phyloP scores from a whole-genome alignment of 1,139 yeast species.

The Hansenula anomala region DNA sequence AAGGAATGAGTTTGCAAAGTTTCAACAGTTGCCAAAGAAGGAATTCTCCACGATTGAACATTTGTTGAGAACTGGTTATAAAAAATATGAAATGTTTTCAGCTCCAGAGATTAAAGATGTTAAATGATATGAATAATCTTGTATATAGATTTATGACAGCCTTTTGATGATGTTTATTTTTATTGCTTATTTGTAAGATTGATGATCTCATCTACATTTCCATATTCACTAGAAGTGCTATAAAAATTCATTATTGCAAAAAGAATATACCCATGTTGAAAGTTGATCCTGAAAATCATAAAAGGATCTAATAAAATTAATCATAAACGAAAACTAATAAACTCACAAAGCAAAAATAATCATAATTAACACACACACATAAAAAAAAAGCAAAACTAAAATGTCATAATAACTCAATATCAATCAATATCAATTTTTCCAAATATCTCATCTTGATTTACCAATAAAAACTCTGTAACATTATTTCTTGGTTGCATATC shows the following conservation, averaged over 20 bases:
- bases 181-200: no score
- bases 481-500: constrained; percentile 86
- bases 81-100: constrained; percentile 69
- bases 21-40: constrained; percentile 57
- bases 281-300: no score
- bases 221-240: no score
- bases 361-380: no score
- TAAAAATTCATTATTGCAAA: no score
- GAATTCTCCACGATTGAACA: constrained; percentile 89
- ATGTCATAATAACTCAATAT: no score
- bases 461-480: constrained; percentile 71
- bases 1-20: constrained; percentile 61
- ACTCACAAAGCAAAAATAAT: no score
- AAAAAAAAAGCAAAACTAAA: not conserved
- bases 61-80: constrained; percentile 69
- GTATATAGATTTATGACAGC: no score
- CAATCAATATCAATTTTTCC: constrained; percentile 1
- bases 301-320: not conserved
- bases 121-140: constrained; percentile 6
- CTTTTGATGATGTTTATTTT: no score
- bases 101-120: constrained; percentile 64
- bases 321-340: no score
- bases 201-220: no score
- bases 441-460: constrained; percentile 43
- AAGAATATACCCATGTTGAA: no score